Base-by-base conservation (phyloP, 176 grass and related monocot genomes). In the Paspalum notatum region DNA sequence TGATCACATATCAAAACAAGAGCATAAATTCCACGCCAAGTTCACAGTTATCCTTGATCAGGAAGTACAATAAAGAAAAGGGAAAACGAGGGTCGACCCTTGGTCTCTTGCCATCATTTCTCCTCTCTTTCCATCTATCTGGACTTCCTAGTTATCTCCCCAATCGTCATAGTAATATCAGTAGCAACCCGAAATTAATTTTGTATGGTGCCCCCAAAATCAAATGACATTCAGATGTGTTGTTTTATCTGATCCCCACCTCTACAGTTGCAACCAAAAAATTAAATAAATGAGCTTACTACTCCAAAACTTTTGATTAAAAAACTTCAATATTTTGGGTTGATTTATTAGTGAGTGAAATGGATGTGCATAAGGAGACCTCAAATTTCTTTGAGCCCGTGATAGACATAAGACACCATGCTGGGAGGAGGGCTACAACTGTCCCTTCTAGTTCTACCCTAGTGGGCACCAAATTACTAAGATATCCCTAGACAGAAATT, bases 181-280 rank as follows among this genome's bases (percentile, higher is more conserved):
- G 63, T 67, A 45, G 65, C 42, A 45, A 68, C 66, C 61, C 15
- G 3, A 68, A 68, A 46, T 68, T 68, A 11, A 46, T 68, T 14
- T 8, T 0, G 2, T 68, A 21, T 44, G 41, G 21, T 22, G 41
- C 21, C 20, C 66, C 52, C 17, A 32, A 20, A 55, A 55, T 55
- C 18, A n/a, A 68, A 5, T 46, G 41, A 22, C 18, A 55, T 68
- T 68, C 40, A 64, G 8, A 21, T 68, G 40, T 46, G 20, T 24
- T 68, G 5, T 68, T 42, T 21, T 11, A 67, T 62, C 27, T 38
- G 26, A 64, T 39, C 5, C 5, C 21, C 41, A 46, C 66, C 10
- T 68, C 20, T 24, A 2, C 20, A 4, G 27, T 39, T 64, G 27
- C 27, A 64, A 64, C 61, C 32, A 64, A 9, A 16, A 18, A 8